These are phyloP conservation scores for Puccinia hordei DNA, from an alignment of 1,284 basidiomycete genomes.

Conservation along the genomic window DNA sequence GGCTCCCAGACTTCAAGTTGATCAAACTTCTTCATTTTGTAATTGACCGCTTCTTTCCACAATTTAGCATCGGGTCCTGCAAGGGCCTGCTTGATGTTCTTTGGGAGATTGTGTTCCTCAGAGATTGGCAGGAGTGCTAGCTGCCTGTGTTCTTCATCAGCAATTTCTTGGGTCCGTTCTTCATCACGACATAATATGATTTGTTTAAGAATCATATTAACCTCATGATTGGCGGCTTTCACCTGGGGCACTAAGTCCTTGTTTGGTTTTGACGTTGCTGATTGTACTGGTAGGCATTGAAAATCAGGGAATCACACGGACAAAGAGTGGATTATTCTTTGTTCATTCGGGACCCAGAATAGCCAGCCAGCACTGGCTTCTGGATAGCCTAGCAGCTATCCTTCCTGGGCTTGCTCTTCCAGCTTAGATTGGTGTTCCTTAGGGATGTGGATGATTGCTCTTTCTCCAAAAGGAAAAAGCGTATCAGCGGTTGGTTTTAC, in stretches of 20 bases:
- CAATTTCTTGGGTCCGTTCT: too few relatives aligned
- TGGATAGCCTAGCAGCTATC: constrained; percentile 4
- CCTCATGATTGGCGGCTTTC: too few relatives aligned
- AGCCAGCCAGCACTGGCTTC: constrained; percentile 16
- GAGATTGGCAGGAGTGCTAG: too few relatives aligned
- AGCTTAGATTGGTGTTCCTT: not conserved
- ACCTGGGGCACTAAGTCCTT: too few relatives aligned
- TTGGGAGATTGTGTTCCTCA: too few relatives aligned
- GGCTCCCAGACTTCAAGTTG: not conserved
- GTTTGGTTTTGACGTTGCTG: too few relatives aligned
- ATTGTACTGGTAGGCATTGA: not conserved
- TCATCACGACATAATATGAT: too few relatives aligned
- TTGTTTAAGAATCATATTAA: too few relatives aligned
- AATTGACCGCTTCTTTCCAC: not conserved
- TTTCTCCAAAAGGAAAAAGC: constrained; percentile 16
- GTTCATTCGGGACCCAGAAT: not conserved
- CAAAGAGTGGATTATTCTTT: not conserved
- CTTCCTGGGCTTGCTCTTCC: not conserved
- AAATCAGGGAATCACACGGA: constrained; percentile 5
- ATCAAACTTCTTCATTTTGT: not conserved
- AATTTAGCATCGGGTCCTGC: too few relatives aligned
- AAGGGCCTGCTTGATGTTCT: too few relatives aligned
- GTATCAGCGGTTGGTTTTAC: too few relatives aligned
- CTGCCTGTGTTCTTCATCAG: too few relatives aligned
- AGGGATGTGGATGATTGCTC: constrained; percentile 17